Percentiles rank a stretch among this genome's conserved stretches.
Conservation (phyloP, 768 basidiomycete species). For the Rhodotorula toruloides region DNA sequence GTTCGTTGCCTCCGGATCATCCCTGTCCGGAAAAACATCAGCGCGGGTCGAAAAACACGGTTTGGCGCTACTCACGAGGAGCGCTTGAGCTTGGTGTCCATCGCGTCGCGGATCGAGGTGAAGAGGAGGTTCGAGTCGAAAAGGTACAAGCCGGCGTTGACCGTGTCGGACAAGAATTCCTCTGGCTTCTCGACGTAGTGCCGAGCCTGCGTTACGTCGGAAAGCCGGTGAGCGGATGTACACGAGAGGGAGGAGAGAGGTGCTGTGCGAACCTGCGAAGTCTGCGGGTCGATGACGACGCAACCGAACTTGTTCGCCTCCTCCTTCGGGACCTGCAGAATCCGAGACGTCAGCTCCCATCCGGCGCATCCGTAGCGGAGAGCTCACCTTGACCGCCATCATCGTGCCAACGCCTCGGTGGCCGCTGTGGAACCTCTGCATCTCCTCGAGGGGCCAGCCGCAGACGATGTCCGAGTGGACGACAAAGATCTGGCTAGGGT, state of each 20-base stretch:
- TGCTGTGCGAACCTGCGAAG: conserved; percentile 41
- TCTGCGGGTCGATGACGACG: conserved; percentile 49
- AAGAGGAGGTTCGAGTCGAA: conserved; percentile 50
- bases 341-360: not conserved
- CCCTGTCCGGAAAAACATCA: not conserved
- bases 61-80: conserved; percentile 42
- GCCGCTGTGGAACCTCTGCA: conserved; percentile 47
- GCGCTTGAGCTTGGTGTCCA: conserved; percentile 48
- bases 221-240: not conserved
- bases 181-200: conserved; percentile 51
- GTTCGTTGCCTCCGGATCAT: conserved; percentile 44
- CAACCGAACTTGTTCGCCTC: conserved; percentile 49
- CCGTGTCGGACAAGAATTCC: conserved; percentile 49
- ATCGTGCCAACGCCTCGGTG: conserved; percentile 51
- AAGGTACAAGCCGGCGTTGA: conserved; percentile 50
- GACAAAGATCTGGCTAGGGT: conserved; percentile 50
- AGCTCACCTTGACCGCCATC: conserved; percentile 48
- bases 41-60: not conserved
- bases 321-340: conserved; percentile 46
- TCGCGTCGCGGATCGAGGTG: conserved; percentile 49
- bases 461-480: conserved; percentile 52
- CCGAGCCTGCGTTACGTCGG: conserved; percentile 1
- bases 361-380: not conserved
- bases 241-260: not conserved
- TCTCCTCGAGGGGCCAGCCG: conserved; percentile 46